Evolutionary conservation across 148 eudicot genomes (phyloP).

Genomic region (Pharnaceum exiguum): DNA sequence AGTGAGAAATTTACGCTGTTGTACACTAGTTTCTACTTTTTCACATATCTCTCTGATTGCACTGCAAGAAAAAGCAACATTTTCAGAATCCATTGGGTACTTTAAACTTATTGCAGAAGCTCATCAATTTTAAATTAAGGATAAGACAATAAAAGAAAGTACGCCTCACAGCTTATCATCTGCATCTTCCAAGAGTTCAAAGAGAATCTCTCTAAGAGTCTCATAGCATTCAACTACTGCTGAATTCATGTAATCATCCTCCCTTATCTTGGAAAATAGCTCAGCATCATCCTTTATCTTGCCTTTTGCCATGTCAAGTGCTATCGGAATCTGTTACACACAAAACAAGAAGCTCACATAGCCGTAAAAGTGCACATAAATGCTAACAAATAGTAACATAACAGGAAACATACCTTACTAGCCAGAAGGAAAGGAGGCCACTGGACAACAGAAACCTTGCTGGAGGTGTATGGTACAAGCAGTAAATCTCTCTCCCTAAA

Average conservation of each 20-base stretch:
- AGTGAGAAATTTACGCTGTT: slow-evolving; percentile 41
- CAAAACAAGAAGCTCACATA: background rate
- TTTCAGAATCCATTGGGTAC: background rate
- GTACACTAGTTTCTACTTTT: slow-evolving; percentile 57
- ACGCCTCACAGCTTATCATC: slow-evolving; percentile 58
- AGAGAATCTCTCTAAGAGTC: slow-evolving; percentile 62
- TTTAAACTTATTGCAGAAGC: no score
- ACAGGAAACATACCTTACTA: slow-evolving; percentile 69
- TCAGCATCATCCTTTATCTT: slow-evolving; percentile 75
- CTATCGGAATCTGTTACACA: slow-evolving; percentile 77
- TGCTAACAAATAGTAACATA: slow-evolving; percentile 6
- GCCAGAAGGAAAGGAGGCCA: slow-evolving; percentile 99
- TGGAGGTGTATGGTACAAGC: slow-evolving; percentile 87
- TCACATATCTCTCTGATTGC: slow-evolving; percentile 46
- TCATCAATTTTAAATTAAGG: no score
- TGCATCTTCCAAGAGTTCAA: slow-evolving; percentile 44
- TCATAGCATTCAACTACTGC: slow-evolving; percentile 92
- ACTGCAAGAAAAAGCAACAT: slow-evolving; percentile 31
- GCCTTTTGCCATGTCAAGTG: slow-evolving; percentile 98
- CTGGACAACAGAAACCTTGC: slow-evolving; percentile 78
- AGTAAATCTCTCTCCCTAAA: slow-evolving; percentile 89
- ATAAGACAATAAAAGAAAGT: background rate
- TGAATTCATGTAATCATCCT: slow-evolving; percentile 76
- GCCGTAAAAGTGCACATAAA: slow-evolving; percentile 1
- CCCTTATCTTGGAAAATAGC: slow-evolving; percentile 69